phyloP scores from a whole-genome alignment of 495 filamentous ascomycete species.

The Aspergillus nanangensis region DNA sequence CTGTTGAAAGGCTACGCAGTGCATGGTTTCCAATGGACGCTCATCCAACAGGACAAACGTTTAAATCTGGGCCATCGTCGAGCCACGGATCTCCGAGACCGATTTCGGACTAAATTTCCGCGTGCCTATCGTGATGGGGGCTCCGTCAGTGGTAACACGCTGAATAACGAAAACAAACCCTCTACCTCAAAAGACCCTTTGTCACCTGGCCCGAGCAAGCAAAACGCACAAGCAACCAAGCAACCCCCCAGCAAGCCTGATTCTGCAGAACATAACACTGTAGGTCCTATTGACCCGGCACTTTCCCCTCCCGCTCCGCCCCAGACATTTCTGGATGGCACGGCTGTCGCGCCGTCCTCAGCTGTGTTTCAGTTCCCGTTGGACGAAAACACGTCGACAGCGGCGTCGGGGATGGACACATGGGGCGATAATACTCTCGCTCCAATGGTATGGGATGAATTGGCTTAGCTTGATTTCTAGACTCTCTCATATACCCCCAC shows the following conservation, averaged over 20 bases:
- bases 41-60: conserved; percentile 67
- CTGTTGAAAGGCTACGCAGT: conserved; percentile 69
- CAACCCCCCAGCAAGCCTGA: conserved; percentile 7
- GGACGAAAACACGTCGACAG: conserved; percentile 25
- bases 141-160: conserved; percentile 32
- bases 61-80: conserved; percentile 63
- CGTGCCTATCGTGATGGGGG: conserved; percentile 60
- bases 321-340: conserved; percentile 21
- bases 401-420: conserved; percentile 13
- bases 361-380: conserved; percentile 27
- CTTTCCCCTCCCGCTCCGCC: conserved; percentile 28
- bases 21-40: conserved; percentile 77
- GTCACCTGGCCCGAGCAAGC: too few relatives aligned
- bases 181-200: conserved; percentile 3
- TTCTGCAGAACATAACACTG: conserved; percentile 1
- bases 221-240: too few relatives aligned
- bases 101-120: conserved; percentile 76
- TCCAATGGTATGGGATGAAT: conserved; percentile 42
- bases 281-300: conserved; percentile 23
- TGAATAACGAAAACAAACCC: conserved; percentile 8
- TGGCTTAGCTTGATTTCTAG: conserved; percentile 13
- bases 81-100: conserved; percentile 77
- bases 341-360: conserved; percentile 10
- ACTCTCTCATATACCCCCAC: neutral
- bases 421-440: conserved; percentile 43